Conservation (phyloP, 2,329 filamentous ascomycete genomes). For the Mollisiaceae sp. region DNA sequence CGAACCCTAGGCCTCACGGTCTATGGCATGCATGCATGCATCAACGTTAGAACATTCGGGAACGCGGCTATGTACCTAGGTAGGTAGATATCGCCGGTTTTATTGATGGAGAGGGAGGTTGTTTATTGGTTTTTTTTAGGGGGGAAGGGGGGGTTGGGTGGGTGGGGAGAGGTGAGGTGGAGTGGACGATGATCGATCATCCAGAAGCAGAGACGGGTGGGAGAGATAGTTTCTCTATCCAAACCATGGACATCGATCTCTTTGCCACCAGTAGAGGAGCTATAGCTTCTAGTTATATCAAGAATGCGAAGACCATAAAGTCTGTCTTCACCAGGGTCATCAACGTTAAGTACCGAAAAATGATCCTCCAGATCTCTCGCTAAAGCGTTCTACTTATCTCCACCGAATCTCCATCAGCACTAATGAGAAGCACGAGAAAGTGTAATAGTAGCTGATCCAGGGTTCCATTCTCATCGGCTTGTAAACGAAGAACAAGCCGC, state of each 20-base stretch:
- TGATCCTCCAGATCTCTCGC: constrained; percentile 25
- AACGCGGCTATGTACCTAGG: constrained; percentile 41
- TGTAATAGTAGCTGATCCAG: constrained; percentile 18
- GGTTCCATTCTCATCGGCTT: constrained; percentile 25
- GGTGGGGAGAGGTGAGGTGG: neutral
- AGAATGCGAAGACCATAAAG: constrained; percentile 24
- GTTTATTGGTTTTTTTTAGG: constrained; percentile 36
- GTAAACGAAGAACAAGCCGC: constrained; percentile 26
- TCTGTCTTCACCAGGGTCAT: constrained; percentile 24
- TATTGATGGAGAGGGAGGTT: constrained; percentile 43
- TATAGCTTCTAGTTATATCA: constrained; percentile 22
- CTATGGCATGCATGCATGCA: constrained; percentile 33
- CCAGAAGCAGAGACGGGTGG: constrained; percentile 37
- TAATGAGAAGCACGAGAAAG: neutral
- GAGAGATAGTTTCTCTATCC: constrained; percentile 35
- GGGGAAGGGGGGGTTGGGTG: constrained; percentile 3
- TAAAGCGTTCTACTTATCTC: constrained; percentile 27
- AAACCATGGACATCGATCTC: constrained; percentile 41
- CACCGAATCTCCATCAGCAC: constrained; percentile 12
- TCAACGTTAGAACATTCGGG: constrained; percentile 36
- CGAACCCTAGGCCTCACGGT: constrained; percentile 20
- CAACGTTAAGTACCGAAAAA: constrained; percentile 31
- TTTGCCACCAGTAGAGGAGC: constrained; percentile 13
- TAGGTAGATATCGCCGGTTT: constrained; percentile 41
- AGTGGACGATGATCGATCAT: constrained; percentile 42